Percentiles rank a stretch among this genome's conserved stretches.
Evolutionary conservation across 331 rosid genomes (phyloP).

Genomic region (Spiraea crenata): DNA sequence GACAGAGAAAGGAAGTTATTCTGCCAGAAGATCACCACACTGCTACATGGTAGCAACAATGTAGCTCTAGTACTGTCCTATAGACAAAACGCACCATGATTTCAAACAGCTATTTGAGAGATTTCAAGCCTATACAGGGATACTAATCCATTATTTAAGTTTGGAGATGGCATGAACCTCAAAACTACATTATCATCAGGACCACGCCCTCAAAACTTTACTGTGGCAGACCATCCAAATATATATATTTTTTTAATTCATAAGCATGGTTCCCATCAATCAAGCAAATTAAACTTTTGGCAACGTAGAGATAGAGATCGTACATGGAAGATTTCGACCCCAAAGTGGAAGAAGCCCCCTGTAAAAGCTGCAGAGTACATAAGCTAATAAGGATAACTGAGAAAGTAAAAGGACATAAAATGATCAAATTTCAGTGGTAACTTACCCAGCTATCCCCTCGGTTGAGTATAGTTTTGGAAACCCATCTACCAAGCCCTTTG

Average conservation of each 20-base stretch:
- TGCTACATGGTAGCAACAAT: slow-evolving; percentile 3
- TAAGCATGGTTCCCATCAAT: background rate
- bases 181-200: background rate
- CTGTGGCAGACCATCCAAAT: background rate
- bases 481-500: slow-evolving; percentile 63
- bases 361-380: slow-evolving; percentile 49
- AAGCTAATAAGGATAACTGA: slow-evolving; percentile 14
- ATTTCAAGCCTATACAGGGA: background rate
- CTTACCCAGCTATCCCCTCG: slow-evolving; percentile 58
- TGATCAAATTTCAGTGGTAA: background rate
- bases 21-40: background rate
- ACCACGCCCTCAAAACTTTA: slow-evolving; percentile 4
- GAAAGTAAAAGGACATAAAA: background rate
- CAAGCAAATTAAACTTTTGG: slow-evolving; percentile 9
- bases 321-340: slow-evolving; percentile 84
- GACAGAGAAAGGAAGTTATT: background rate
- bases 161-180: background rate
- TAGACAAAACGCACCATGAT: background rate
- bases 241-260: background rate
- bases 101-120: background rate
- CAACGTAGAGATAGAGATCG: slow-evolving; percentile 22
- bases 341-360: slow-evolving; percentile 66
- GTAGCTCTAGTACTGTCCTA: background rate
- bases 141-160: background rate
- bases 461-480: slow-evolving; percentile 50